These are phyloP conservation scores for Pseudozyma sp. DNA, from an alignment of 1,284 basidiomycete genomes.

Conservation along the genomic window DNA sequence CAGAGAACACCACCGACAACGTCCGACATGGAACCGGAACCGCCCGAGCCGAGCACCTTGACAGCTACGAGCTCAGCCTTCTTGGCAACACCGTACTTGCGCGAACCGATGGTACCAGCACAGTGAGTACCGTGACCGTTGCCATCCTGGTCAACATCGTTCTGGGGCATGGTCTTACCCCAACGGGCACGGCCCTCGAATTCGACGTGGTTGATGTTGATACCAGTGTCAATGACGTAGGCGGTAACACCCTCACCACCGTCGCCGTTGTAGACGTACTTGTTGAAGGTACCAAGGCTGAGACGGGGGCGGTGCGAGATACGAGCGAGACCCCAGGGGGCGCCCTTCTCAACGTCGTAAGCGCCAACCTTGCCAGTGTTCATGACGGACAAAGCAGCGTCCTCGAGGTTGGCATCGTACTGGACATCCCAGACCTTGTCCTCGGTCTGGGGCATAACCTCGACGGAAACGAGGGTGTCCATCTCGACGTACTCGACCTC, in stretches of 20 bases:
- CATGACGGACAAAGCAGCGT: conserved; percentile 69
- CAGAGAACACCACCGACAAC: conserved; percentile 79
- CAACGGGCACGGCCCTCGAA: conserved; percentile 83
- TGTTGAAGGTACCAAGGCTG: conserved; percentile 84
- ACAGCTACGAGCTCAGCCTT: conserved; percentile 91
- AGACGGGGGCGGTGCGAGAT: conserved; percentile 88
- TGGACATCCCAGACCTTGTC: conserved; percentile 56
- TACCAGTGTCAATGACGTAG: conserved; percentile 80
- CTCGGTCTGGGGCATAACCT: conserved; percentile 62
- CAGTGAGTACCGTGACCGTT: conserved; percentile 81
- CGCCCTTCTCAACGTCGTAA: conserved; percentile 75
- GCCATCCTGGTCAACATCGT: conserved; percentile 81
- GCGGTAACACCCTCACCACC: conserved; percentile 94
- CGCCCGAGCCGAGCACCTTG: conserved; percentile 93
- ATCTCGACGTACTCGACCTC: conserved; percentile 93
- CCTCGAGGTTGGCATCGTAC: conserved; percentile 78
- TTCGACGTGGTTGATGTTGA: conserved; percentile 87
- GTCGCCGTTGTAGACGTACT: conserved; percentile 80
- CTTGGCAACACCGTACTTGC: conserved; percentile 93
- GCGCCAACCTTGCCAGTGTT: conserved; percentile 52
- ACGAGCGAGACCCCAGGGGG: conserved; percentile 97
- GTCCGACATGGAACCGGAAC: conserved; percentile 95
- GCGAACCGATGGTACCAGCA: conserved; percentile 74
- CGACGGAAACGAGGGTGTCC: conserved; percentile 72
- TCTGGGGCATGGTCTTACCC: conserved; percentile 71